phyloP scores from a whole-genome alignment of 129 eudicot genomes.

The Centaurea solstitialis region DNA sequence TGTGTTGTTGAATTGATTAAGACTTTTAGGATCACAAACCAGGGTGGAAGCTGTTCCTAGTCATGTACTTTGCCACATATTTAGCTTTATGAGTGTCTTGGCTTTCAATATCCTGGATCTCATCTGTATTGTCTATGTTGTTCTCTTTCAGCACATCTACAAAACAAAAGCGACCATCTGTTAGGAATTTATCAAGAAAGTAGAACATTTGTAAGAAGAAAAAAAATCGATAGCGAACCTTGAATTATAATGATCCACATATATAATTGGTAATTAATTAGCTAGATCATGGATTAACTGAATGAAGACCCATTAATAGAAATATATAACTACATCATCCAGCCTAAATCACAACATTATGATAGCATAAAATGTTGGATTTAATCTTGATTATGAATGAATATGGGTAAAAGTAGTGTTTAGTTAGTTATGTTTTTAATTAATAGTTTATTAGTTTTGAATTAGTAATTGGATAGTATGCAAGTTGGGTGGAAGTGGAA shows the following conservation, averaged over 20 bases:
- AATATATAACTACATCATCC: background rate
- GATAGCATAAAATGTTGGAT: too few species aligned
- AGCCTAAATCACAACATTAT: background rate
- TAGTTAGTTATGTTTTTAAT: too few species aligned
- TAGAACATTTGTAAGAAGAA: background rate
- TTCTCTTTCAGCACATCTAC: conserved; percentile 14
- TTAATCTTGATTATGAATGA: too few species aligned
- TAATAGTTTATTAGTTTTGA: too few species aligned
- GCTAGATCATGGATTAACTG: background rate
- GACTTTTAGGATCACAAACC: conserved; percentile 14
- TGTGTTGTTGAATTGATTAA: too few species aligned
- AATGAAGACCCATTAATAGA: background rate
- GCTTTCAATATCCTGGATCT: conserved; percentile 2
- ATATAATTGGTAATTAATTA: too few species aligned
- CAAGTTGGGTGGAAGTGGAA: too few species aligned
- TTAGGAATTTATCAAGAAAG: background rate
- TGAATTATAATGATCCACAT: background rate
- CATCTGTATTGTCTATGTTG: background rate
- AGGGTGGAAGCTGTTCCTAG: background rate
- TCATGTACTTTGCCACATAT: background rate
- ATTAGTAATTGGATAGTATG: too few species aligned
- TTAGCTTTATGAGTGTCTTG: background rate
- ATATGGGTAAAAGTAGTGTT: too few species aligned
- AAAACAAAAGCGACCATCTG: background rate
- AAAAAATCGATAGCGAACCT: too few species aligned